Evolutionary conservation across 192 early-diverging fungal genomes (phyloP), one percentile per base, ranked within the genome.

Genomic region (Kickxella alabastrina): DNA sequence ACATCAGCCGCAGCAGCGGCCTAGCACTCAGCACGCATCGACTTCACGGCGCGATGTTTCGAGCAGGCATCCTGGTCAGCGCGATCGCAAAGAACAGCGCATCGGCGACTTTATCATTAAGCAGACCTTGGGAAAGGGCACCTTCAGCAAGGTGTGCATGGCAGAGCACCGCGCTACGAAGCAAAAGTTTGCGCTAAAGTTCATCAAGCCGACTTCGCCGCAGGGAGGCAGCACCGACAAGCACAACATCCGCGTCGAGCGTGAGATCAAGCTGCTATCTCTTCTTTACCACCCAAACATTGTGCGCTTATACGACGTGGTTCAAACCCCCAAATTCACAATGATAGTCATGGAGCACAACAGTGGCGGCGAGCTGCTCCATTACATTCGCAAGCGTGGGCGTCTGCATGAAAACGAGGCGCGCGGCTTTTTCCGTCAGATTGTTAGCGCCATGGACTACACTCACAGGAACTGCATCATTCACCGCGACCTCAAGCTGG

Each of bases 311-410:
- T 83, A 88, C 51, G 91, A 95, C 44, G 85, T 90, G 10, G 75
- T 86, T 21, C 88, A 92, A 54, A 88, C 85, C 6, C 68, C 81
- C 39, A 85, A 90, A 51, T 86, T 83, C 35, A 85, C 91, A 23
- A 88, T 87, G 60, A 79, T 95, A 28, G 79, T 92, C 43, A 88
- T 92, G 89, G 92, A 92, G 63, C 89, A 91, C 62, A 84, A 87
- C 53, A 84, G 74, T 57, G 89, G 90, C 23, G 87, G 87, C 35
- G 89, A 92, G 79, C 73, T 94, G 25, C 89, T 93, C 53, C 87
- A 92, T 75, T 83, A 91, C 57, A 83, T 97, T 31, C 85, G 90
- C 37, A 84, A 83, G 36, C 67, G 84, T 31, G 91, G 91, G 26
- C 75, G 82, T n/a, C 65, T 94, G 39, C 78, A 78, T 40, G 94